Conservation (phyloP, 192 early-diverging fungal species). For the Chytriomyces sp. region DNA sequence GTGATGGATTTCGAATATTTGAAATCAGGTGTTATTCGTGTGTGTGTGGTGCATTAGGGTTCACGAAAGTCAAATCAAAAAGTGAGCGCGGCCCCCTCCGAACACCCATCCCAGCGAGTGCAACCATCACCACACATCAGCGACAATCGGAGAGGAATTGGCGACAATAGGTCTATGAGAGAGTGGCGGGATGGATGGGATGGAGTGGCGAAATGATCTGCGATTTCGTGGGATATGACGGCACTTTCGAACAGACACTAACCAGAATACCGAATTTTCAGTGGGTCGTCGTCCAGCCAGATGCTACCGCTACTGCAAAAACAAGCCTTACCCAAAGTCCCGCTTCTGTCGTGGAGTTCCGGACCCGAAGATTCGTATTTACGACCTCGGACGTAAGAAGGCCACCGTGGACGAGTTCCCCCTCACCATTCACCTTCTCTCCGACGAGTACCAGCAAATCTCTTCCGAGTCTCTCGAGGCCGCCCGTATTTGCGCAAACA, state of each 20-base stretch:
- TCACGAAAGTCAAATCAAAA: background rate
- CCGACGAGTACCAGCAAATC: slow-evolving; percentile 97
- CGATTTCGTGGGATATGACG: background rate
- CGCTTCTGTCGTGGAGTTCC: slow-evolving; percentile 99
- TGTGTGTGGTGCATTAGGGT: background rate
- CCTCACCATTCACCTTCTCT: slow-evolving; percentile 91
- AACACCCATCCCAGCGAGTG: background rate
- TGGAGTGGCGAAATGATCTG: background rate
- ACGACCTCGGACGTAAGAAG: slow-evolving; percentile 97
- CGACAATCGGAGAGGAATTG: background rate
- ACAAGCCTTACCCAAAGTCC: slow-evolving; percentile 99
- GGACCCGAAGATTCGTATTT: slow-evolving; percentile 98
- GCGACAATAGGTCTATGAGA: background rate
- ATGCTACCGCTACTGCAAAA: slow-evolving; percentile 99
- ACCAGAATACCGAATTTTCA: background rate
- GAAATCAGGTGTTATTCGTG: background rate
- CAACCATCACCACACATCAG: background rate
- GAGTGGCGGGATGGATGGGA: background rate
- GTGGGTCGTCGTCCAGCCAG: slow-evolving; percentile 99
- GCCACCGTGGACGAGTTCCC: slow-evolving; percentile 98
- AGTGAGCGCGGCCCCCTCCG: background rate
- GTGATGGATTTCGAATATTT: background rate
- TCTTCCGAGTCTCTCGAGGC: slow-evolving; percentile 99
- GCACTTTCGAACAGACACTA: background rate
- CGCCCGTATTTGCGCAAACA: slow-evolving; percentile 96